Evolutionary conservation across 805 yeast genomes (phyloP).

Genomic region (Citeromyces nyonsensis): DNA sequence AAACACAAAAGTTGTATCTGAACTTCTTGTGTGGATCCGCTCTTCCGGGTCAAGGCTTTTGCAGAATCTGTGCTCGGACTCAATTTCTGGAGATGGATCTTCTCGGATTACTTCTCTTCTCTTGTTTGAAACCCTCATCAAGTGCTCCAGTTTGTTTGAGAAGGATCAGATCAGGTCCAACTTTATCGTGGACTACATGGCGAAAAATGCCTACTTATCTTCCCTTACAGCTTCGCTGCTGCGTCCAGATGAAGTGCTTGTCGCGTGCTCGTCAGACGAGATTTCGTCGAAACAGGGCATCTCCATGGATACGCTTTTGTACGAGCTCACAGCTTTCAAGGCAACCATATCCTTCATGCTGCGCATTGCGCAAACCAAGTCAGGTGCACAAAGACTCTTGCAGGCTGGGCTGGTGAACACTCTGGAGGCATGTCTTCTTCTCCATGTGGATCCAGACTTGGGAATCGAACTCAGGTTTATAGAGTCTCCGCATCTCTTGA

Average conservation of each 20-base stretch:
- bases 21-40: conserved; percentile 36
- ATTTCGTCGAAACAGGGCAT: conserved; percentile 10
- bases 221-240: conserved; percentile 53
- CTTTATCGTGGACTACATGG: conserved; percentile 43
- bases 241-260: conserved; percentile 50
- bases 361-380: conserved; percentile 59
- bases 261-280: conserved; percentile 13
- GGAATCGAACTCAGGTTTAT: conserved; percentile 42
- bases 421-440: conserved; percentile 37
- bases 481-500: conserved; percentile 33
- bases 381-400: conserved; percentile 64
- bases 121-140: conserved; percentile 37
- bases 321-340: conserved; percentile 68
- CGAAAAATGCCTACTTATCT: conserved; percentile 49
- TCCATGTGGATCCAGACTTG: conserved; percentile 64
- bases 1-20: conserved; percentile 24
- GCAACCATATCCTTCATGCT: conserved; percentile 54
- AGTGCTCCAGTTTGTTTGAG: conserved; percentile 29
- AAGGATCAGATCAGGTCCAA: conserved; percentile 34
- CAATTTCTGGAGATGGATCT: conserved; percentile 65
- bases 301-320: conserved; percentile 37
- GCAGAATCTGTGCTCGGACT: conserved; percentile 58
- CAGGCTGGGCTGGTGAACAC: conserved; percentile 60
- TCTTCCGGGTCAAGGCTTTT: conserved; percentile 46
- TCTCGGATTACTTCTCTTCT: conserved; percentile 62